Evolutionary conservation across 2,329 filamentous ascomycete species (phyloP), one percentile per base, ranked within the genome.

Genomic region (Shiraia bambusicola): DNA sequence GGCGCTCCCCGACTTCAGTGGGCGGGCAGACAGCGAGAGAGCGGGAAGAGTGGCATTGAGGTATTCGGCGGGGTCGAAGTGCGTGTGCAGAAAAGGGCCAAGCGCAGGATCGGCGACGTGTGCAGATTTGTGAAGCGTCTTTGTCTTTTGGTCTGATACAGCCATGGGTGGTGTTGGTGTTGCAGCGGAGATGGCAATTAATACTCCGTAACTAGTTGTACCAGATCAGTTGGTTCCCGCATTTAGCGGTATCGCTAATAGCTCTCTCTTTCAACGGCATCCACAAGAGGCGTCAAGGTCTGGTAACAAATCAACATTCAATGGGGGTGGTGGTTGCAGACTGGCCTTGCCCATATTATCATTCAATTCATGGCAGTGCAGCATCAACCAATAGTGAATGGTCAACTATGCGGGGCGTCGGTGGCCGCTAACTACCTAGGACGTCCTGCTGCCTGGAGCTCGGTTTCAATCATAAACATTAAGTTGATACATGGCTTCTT

Each of bases 61-160:
- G 67, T 90, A 95, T 34, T 87, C 82, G 50, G 86, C 86, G 3
- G 91, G 80, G 66, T 95, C 88, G 69, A 97, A 97, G 31, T 79
- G 75, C 4, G 85, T 76, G 35, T 82, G 76, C 27, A 92, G 76
- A 67, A 96, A 96, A 40, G 86, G 83, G 42, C 81, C 80, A 3
- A 94, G 78, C 40, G 82, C 81, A 10, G 83, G 79, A 61, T 94
- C 89, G 47, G 84, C 72, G 27, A 88, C 78, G 66, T 91, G 82
- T 40, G 75, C 45, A 3, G 65, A 67, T 33, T 43, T 61, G 14
- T 63, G 49, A n/a, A 10, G 49, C 37, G 4, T 48, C 38, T 27
- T 36, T 51, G 14, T 50, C 44, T 15, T 53, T 50, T 31, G 59
- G 47, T 6, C 50, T 31, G 59, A 48, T 6, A 61, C 53, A 11